Conservation (phyloP, 1,284 basidiomycete species). For the Melampsora abietis-canadensis region DNA sequence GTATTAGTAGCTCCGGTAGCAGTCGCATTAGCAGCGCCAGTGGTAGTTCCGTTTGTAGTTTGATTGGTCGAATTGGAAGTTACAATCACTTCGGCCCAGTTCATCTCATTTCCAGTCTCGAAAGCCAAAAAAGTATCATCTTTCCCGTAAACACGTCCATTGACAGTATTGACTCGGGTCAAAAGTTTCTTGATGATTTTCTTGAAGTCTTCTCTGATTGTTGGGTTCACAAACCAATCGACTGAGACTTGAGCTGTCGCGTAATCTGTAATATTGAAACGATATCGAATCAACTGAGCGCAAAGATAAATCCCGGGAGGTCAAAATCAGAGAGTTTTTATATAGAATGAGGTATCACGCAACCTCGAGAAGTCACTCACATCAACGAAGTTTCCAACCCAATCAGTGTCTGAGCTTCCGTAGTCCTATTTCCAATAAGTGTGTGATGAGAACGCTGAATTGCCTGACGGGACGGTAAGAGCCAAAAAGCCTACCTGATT, state of each 20-base stretch:
- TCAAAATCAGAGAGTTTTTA: background rate
- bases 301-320: background rate
- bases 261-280: conserved; percentile 32
- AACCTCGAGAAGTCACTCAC: background rate
- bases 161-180: conserved; percentile 26
- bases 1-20: background rate
- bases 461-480: background rate
- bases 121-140: conserved; percentile 42
- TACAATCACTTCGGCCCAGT: conserved; percentile 4
- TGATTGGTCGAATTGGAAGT: background rate
- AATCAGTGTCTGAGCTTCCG: conserved; percentile 16
- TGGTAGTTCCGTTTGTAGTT: background rate
- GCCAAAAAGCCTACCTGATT: conserved; percentile 27
- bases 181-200: conserved; percentile 22
- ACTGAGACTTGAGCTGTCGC: conserved; percentile 5
- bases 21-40: background rate
- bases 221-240: conserved; percentile 29
- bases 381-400: conserved; percentile 30
- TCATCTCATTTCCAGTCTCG: conserved; percentile 42
- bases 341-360: background rate
- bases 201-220: conserved; percentile 20
- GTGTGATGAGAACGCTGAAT: too few relatives aligned
- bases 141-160: conserved; percentile 27
- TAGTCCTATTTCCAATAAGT: conserved; percentile 9
- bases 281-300: conserved; percentile 30